Evolutionary conservation across 768 basidiomycete genomes (phyloP).

Genomic region (Paxillus rubicundulus): DNA sequence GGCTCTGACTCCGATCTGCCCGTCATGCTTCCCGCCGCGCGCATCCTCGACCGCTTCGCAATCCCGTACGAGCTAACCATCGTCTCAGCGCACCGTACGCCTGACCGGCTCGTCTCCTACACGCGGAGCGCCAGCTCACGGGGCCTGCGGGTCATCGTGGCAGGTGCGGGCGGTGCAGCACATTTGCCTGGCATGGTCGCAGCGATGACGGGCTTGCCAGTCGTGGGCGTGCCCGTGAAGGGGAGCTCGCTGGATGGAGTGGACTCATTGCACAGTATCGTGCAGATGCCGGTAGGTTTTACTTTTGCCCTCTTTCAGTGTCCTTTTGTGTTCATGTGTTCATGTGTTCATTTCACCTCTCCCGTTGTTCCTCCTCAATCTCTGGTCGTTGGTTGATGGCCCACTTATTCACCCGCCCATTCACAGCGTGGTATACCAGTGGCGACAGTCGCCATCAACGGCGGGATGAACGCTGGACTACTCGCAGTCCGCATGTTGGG

Average conservation of each 20-base stretch:
- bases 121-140: constrained; percentile 68
- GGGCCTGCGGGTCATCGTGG: constrained; percentile 76
- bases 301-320: background rate
- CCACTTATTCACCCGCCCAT: background rate
- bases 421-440: constrained; percentile 90
- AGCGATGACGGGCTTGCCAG: constrained; percentile 86
- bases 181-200: constrained; percentile 99
- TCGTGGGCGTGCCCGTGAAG: constrained; percentile 96
- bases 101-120: constrained; percentile 79
- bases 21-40: constrained; percentile 85
- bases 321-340: background rate
- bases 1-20: constrained; percentile 98
- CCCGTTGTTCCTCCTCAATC: background rate
- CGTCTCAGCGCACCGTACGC: constrained; percentile 95
- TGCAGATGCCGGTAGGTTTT: constrained; percentile 92
- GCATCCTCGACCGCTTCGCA: constrained; percentile 74
- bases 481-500: constrained; percentile 90
- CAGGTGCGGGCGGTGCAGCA: constrained; percentile 97
- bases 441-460: constrained; percentile 96
- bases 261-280: constrained; percentile 95
- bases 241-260: constrained; percentile 92
- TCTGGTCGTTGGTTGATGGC: background rate
- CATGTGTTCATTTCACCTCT: constrained; percentile 3
- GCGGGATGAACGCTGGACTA: constrained; percentile 89
- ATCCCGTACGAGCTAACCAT: constrained; percentile 94